A percentile compares a stretch with the other conserved stretches of the same genome.
Conservation (phyloP, 75 land plant genomes). For the Isoetes taiwanensis region DNA sequence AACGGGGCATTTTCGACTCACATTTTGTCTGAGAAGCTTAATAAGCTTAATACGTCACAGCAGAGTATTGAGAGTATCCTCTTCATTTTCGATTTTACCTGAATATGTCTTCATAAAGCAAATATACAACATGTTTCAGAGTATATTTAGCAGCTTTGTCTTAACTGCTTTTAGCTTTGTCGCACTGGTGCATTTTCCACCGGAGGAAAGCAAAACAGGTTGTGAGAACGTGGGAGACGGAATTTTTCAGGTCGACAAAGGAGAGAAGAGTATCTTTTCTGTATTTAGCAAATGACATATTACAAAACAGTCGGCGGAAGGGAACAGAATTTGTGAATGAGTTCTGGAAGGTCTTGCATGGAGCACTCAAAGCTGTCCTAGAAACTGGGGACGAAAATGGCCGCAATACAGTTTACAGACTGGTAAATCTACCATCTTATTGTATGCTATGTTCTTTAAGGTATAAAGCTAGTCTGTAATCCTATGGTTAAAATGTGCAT, state of each 20-base stretch:
- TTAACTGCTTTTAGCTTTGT: constrained; percentile 48
- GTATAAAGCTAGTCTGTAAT: too few relatives aligned
- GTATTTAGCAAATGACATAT: constrained; percentile 89
- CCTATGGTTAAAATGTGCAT: too few relatives aligned
- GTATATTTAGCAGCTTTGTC: too few relatives aligned
- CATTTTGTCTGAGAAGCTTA: constrained; percentile 75
- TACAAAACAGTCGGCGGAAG: constrained; percentile 82
- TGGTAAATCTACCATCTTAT: constrained; percentile 48
- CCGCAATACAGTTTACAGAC: constrained; percentile 43
- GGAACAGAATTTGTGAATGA: constrained; percentile 76
- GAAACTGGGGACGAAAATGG: constrained; percentile 55
- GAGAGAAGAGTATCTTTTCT: constrained; percentile 71
- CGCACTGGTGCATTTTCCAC: constrained; percentile 96
- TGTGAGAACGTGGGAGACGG: constrained; percentile 77
- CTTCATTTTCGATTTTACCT: too few relatives aligned
- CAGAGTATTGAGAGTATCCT: constrained; percentile 96
- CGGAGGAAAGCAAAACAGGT: constrained; percentile 75
- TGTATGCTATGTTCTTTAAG: too few relatives aligned
- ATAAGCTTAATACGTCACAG: constrained; percentile 67
- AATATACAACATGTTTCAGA: too few relatives aligned
- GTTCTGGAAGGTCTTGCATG: constrained; percentile 87
- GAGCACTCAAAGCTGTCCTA: constrained; percentile 61
- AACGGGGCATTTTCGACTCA: constrained; percentile 63
- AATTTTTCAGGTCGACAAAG: constrained; percentile 50
- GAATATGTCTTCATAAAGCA: too few relatives aligned